Evolutionary conservation across 257 asterid genomes (phyloP).

Genomic region (Rehmannia glutinosa): DNA sequence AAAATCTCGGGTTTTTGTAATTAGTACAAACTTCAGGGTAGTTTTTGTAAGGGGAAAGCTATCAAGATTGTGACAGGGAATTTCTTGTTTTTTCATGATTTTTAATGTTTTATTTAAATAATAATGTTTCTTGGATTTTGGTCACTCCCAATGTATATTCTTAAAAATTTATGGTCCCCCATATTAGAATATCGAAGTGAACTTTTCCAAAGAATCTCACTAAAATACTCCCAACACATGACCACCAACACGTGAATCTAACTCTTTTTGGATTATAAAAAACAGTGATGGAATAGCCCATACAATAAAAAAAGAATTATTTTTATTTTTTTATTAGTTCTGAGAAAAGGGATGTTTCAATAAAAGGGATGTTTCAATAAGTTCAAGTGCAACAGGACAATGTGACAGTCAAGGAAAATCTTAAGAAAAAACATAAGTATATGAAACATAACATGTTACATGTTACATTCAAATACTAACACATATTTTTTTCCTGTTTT

Average conservation of each 20-base stretch:
- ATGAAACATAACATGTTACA: neutral
- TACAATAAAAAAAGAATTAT: neutral
- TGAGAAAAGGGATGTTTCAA: neutral
- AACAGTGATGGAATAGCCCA: neutral
- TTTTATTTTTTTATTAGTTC: neutral
- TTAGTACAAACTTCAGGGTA: too few species aligned
- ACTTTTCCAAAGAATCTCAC: constrained; percentile 25
- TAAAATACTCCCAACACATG: constrained; percentile 32
- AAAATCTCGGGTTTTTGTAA: too few species aligned
- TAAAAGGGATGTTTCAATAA: constrained; percentile 10
- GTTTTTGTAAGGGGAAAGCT: too few species aligned
- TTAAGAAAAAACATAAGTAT: neutral
- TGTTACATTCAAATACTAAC: neutral
- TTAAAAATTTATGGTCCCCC: constrained; percentile 26
- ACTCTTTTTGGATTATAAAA: constrained; percentile 7
- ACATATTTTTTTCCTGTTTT: neutral
- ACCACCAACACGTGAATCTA: constrained; percentile 33
- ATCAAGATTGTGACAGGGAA: neutral
- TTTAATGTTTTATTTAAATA: neutral
- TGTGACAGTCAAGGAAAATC: constrained; percentile 22
- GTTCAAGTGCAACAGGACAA: constrained; percentile 25
- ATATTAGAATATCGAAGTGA: constrained; percentile 21
- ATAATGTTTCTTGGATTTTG: neutral
- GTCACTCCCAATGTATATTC: constrained; percentile 6
- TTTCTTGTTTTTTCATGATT: neutral